Base-by-base conservation (phyloP, 2,329 filamentous ascomycete species). In the Delphinella strobiligena region DNA sequence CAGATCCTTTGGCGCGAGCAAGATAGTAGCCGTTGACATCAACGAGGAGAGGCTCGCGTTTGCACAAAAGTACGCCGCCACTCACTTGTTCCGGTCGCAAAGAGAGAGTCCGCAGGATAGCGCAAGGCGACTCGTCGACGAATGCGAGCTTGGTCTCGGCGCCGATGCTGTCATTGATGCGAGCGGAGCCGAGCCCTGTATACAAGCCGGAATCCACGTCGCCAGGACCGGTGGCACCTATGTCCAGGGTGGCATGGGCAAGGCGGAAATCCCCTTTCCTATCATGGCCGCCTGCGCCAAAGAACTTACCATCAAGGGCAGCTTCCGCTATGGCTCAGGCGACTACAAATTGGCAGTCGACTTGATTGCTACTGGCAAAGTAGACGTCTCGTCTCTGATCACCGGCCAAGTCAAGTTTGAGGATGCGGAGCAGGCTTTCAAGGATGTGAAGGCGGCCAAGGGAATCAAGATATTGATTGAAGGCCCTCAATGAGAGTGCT, bases 271-370 rank as follows among this genome's bases (percentile, higher is more conserved):
- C 59, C 82, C 63, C 12, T 93, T 93, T 66, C 88, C 88, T 41
- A 93, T 95, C 59, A 82, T 88, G 75, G 80, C 82, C 9, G 68
- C 91, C 52, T 93, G 85, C 60, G 71, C 78, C 37, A 94, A 94
- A 66, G 88, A 94, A 66, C 69, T 93, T 38, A 89, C 78, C 12
- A 71, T 82, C 35, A 82, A 80, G 55, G 87, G 87, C 17, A 87
- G 80, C 80, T 52, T 52, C 39, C 39, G 49, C 24, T 52, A 51
- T 18, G 45, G 43, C 4, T 35, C 43, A 3, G 45, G 87, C 17
- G 88, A 94, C 61, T 94, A 94, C 63, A 74, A 79, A 57, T 74
- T 87, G 11, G 86, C 84, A 7, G 70, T 94, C 31, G 75, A 85
- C 48, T 69, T 94, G 45, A 75, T 93, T 1, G 71, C 72, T 5